Base-by-base conservation (phyloP, 768 basidiomycete genomes). In the Guyanaporus albipodus region DNA sequence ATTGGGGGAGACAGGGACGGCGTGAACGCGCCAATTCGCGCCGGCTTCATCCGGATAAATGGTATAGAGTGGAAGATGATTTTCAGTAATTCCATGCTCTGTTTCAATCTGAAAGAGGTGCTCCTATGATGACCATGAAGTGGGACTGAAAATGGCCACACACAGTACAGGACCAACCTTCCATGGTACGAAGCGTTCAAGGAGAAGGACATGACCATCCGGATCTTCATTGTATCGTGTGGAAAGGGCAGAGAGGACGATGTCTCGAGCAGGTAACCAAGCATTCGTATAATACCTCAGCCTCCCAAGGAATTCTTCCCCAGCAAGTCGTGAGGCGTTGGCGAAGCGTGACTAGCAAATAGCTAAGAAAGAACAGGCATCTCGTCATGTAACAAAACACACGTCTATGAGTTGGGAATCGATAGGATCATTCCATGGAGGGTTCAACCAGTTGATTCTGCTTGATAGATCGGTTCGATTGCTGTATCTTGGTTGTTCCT, bases 201-300 rank as follows among this genome's bases (percentile, higher is more conserved):
- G 85, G 3, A 92, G 66, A 31, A 98, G 70, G 48, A 98, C 82
- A 48, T 78, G 81, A 14, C 92, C 92, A 21, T 70, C 79, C 11
- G 82, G 69, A 63, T 97, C 86, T 32, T 84, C 70, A 10, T 66
- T 64, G 39, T 62, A 60, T 52, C 91, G 80, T 53, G 75, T 74
- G 18, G 75, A 66, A 31, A 83, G 65, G 3, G 84, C 79, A 4
- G 77, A 77, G 33, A 74, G 53, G 34, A 98, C 85, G 19, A 96
- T 70, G 55, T 87, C 83, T 42, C 93, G 75, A 8, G 92, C 95
- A 27, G 95, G 93, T 37, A 98, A 70, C 95, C 95, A 99, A 18
- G 91, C 85, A 29, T 87, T 80, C 37, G 80, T 77, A 58, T 91
- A 91, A 69, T 90, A 94, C 56, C 83, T 78, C 27, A 99, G 69